These are phyloP conservation scores for Crithidia brevicula DNA, from an alignment of 208 protist species.

Conservation along the genomic window DNA sequence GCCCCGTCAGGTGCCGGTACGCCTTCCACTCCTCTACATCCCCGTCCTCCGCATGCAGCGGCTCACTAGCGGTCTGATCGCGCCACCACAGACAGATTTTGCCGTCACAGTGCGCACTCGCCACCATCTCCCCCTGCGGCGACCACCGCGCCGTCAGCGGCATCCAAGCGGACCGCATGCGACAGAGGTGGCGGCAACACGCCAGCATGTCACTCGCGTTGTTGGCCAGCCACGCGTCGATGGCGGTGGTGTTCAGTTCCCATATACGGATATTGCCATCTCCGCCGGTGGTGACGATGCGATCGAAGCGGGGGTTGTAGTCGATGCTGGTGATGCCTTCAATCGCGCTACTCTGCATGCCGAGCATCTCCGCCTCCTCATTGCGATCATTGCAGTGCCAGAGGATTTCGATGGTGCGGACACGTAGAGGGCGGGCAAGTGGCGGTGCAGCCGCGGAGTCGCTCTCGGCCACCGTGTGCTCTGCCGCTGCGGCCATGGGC, in stretches of 20 bases:
- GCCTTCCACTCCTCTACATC: slow-evolving; percentile 82
- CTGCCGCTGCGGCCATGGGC: too few relatives aligned
- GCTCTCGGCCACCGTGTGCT: not conserved
- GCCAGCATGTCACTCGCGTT: slow-evolving; percentile 63
- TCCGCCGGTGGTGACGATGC: slow-evolving; percentile 82
- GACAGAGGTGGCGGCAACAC: slow-evolving; percentile 65
- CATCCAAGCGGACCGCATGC: slow-evolving; percentile 75
- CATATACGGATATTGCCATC: slow-evolving; percentile 81
- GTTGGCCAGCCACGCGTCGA: slow-evolving; percentile 69
- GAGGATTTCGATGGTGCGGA: slow-evolving; percentile 82
- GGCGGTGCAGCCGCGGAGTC: not conserved
- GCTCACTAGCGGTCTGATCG: slow-evolving; percentile 28
- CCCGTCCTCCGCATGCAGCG: slow-evolving; percentile 11
- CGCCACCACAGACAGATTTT: slow-evolving; percentile 88
- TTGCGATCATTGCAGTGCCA: slow-evolving; percentile 86
- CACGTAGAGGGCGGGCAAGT: slow-evolving; percentile 40
- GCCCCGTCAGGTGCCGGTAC: slow-evolving; percentile 82
- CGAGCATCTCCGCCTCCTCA: slow-evolving; percentile 76
- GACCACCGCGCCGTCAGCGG: slow-evolving; percentile 87
- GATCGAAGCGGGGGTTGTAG: slow-evolving; percentile 50
- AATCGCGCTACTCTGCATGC: slow-evolving; percentile 64
- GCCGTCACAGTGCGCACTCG: slow-evolving; percentile 83
- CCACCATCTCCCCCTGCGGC: slow-evolving; percentile 78
- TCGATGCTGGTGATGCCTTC: slow-evolving; percentile 88
- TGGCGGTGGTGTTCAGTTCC: slow-evolving; percentile 46